Base-by-base conservation (phyloP, 106 monocot species). In the Acorus calamus region DNA sequence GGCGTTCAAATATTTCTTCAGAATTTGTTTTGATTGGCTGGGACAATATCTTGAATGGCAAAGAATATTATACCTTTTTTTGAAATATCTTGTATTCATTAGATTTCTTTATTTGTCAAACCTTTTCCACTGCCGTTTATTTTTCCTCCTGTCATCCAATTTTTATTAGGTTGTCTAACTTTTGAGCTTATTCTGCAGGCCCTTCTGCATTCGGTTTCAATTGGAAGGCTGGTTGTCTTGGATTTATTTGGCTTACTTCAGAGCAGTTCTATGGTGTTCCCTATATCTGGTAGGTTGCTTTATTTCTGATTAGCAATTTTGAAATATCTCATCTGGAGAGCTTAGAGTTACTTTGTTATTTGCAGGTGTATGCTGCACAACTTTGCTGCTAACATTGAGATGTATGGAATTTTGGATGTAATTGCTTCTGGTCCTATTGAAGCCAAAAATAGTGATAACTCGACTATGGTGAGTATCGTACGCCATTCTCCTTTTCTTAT, bases 341-440 rank as follows among this genome's bases (percentile, higher is more conserved):
- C 13, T 61, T 55, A 65, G 11, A 49, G 14, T 7, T 11, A 46
- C 11, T 3, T 14, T 3, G 57, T 57, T 62, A 14, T 63, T 60
- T 48, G 45, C 74, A 82, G 81, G 81, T 82, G 81, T 53, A 82
- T 82, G 77, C 73, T 82, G 50, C 81, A 82, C 54, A 82, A 82
- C 65, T 82, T 82, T 74, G 81, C 81, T 66, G 81, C 43, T 62
- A 77, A 82, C 49, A 65, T 73, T 66, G 81, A 82, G 62, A 82
- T 82, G 81, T 78, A 82, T 59, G 81, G 81, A 11, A 56, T 82
- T 47, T 54, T 82, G 63, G 81, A 82, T 69, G 59, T 69, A 61
- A 45, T 82, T 56, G 77, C 70, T 59, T 61, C 70, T 54, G 81
- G 77, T 49, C 81, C 81, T 58, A 59, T 82, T 61, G 74, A 82